Percentiles rank a stretch among this genome's conserved stretches.
These are phyloP conservation scores for Colletotrichum sp. DNA, from an alignment of 2,329 filamentous ascomycete genomes.

Conservation along the genomic window DNA sequence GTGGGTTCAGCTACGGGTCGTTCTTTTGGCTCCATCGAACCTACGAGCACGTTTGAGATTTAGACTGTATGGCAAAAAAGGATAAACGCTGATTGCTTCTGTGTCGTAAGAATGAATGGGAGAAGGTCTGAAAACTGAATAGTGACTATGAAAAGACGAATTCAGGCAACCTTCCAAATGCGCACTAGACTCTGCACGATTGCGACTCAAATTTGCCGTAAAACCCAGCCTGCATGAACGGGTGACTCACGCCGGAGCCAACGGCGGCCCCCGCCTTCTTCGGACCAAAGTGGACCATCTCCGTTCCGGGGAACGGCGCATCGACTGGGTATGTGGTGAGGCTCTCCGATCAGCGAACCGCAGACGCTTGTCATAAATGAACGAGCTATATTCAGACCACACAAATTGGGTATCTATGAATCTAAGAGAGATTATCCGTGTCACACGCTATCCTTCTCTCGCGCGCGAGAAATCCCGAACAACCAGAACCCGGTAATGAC, in stretches of 20 bases:
- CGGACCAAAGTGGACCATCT: not conserved
- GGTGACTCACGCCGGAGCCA: not conserved
- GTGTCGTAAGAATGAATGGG: not conserved
- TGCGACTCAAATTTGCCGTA: not conserved
- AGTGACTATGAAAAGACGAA: not conserved
- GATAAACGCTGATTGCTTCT: not conserved
- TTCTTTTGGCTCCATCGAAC: not conserved
- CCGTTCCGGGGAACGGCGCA: not conserved
- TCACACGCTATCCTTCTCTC: not conserved
- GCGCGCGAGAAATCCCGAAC: not conserved
- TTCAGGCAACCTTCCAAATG: not conserved
- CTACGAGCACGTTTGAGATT: not conserved
- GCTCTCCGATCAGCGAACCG: rapidly evolving
- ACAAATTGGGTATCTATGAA: not conserved
- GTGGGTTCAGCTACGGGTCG: not conserved
- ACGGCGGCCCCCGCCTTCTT: not conserved
- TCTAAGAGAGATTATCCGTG: rapidly evolving
- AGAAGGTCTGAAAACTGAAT: not conserved
- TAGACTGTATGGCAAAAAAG: not conserved
- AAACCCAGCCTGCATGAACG: not conserved
- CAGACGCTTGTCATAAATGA: rapidly evolving
- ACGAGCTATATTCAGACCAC: not conserved
- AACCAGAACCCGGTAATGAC: not conserved
- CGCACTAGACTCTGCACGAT: not conserved
- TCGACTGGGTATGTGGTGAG: not conserved